Base-by-base conservation (phyloP, 306 rosid genomes). In the Ormosia semicastrata region DNA sequence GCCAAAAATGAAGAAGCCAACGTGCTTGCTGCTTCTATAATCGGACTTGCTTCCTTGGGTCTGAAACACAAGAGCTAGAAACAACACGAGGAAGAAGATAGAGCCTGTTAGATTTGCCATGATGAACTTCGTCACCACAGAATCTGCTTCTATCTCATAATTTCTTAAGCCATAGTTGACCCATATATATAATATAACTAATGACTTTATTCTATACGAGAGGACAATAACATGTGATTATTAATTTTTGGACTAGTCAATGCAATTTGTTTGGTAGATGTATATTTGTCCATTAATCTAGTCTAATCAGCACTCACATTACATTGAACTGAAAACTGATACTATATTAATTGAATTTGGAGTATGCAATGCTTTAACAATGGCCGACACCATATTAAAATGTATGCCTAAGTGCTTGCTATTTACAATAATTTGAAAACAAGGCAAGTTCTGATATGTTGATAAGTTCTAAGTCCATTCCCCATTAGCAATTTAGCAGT, bases 1-100 rank as follows among this genome's bases (percentile, higher is more conserved):
- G 0, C 99, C 99, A 54, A 95, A 95, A 39, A 95, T 85, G 93
- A 95, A 93, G 9, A 91, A 77, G 34, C 88, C 66, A 12, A 33
- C 86, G 4, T 71, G 83, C 18, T 83, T 77, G 29, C 11, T 84
- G 56, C 79, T 65, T 36, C n/a, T 17, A 30, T 70, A 60, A 49
- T 56, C 7, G 32, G 24, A 53, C 29, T 65, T 78, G 75, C 77
- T 86, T 63, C 88, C 87, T 7, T 11, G 50, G 71, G 59, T 63
- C 1, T 56, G 47, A 67, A 63, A 78, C 18, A 82, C 10, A n/a
- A 80, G 13, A 6, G 74, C 18, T 33, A 32, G 58, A 44, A 80
- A 80, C 5, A 87, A 49, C 53, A 86, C 14, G 24, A 82, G 5
- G 70, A 84, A 66, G 83, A 86, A 70, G 85, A 83, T 30, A 73